These are phyloP conservation scores for Pythium monospermum DNA, from an alignment of 352 stramenopile species.

Conservation along the genomic window DNA sequence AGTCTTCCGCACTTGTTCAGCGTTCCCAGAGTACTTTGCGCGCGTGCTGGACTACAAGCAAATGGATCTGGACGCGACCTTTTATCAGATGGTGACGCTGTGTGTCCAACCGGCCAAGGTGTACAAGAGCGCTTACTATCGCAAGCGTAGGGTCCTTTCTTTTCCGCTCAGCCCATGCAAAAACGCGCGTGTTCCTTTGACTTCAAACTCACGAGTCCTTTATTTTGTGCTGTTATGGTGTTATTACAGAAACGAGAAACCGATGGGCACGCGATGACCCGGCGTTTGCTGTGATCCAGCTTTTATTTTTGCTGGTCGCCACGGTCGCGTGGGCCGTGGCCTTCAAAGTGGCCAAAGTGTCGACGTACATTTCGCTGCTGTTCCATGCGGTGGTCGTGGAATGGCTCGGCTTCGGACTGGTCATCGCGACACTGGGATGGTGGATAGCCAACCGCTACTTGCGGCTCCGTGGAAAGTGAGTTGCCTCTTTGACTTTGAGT, in stretches of 20 bases:
- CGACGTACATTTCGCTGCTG: constrained; percentile 54
- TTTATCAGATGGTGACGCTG: constrained; percentile 88
- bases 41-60: constrained; percentile 78
- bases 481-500: no score
- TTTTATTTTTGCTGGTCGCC: constrained; percentile 84
- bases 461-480: constrained; percentile 51
- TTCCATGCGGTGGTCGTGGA: constrained; percentile 80
- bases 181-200: constrained; percentile 1
- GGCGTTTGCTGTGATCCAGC: constrained; percentile 95
- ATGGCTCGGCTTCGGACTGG: constrained; percentile 70
- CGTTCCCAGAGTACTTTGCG: constrained; percentile 78
- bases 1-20: constrained; percentile 71
- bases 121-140: constrained; percentile 85
- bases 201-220: background rate
- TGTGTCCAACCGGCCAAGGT: constrained; percentile 81
- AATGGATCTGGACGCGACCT: constrained; percentile 87
- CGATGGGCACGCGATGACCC: constrained; percentile 97
- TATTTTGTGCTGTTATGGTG: background rate
- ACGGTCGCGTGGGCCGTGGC: constrained; percentile 78
- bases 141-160: no score
- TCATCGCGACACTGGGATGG: constrained; percentile 68
- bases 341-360: constrained; percentile 50
- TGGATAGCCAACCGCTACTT: constrained; percentile 74
- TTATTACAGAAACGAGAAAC: constrained; percentile 93
- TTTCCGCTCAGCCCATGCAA: no score